Evolutionary conservation across 176 grass and related monocot genomes (phyloP).

Genomic region (Triticum monococcum): DNA sequence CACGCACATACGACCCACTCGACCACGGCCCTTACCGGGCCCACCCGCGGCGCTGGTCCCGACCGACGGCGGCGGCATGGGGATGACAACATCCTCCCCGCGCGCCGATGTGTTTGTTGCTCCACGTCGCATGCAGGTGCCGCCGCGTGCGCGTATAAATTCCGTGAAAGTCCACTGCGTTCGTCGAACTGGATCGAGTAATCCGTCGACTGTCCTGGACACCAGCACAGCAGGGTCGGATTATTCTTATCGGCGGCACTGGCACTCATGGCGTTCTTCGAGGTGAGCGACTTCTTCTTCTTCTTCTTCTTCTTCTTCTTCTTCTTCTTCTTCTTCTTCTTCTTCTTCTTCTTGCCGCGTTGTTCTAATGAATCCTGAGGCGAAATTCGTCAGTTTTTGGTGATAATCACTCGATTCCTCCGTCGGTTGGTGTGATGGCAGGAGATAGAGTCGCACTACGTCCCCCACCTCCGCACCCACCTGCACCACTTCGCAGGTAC

Average conservation of each 20-base stretch:
- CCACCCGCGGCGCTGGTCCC: not conserved
- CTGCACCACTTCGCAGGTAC: conserved; percentile 43
- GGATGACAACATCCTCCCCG: conserved; percentile 41
- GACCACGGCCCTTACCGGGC: not conserved
- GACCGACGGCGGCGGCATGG: not conserved
- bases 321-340: too few species aligned
- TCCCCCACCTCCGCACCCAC: conserved; percentile 19
- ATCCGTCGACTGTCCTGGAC: not conserved
- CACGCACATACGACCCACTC: not conserved
- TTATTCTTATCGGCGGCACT: not conserved
- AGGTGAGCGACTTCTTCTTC: conserved; percentile 37
- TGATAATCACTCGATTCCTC: not conserved
- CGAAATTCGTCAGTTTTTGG: too few species aligned
- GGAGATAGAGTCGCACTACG: conserved; percentile 29
- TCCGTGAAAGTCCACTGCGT: not conserved
- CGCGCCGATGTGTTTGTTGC: not conserved
- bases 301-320: too few species aligned
- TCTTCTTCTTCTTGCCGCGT: too few species aligned
- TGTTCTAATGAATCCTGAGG: too few species aligned
- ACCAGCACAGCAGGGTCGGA: not conserved
- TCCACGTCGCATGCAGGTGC: not conserved
- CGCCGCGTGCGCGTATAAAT: not conserved
- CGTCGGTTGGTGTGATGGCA: not conserved
- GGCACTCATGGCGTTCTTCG: conserved; percentile 38
- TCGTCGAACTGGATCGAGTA: not conserved